Conservation (phyloP, 805 yeast genomes). For the Hanseniaspora guilliermondii region DNA sequence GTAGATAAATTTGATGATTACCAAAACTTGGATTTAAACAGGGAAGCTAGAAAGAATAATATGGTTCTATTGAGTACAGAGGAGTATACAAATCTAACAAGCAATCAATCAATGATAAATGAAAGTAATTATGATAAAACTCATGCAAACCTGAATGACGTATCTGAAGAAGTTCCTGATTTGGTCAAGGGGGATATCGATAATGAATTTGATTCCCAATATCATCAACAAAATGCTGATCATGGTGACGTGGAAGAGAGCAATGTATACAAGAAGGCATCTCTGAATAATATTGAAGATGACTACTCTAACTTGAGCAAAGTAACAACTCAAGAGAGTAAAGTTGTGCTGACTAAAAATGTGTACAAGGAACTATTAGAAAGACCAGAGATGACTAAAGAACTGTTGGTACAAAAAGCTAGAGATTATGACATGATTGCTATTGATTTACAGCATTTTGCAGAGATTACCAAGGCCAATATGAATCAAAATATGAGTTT, state of each 20-base stretch:
- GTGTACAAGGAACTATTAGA: constrained; percentile 2
- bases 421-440: constrained; percentile 17
- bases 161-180: neutral
- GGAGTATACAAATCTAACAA: neutral
- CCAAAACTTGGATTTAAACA: neutral
- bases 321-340: neutral
- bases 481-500: constrained; percentile 13
- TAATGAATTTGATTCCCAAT: constrained; percentile 10
- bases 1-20: constrained; percentile 10
- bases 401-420: constrained; percentile 17
- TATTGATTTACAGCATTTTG: constrained; percentile 15
- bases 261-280: neutral
- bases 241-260: neutral
- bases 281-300: neutral
- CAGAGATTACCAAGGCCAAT: constrained; percentile 14
- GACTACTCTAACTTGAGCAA: neutral
- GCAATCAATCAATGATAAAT: neutral
- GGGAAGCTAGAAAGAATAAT: constrained; percentile 4
- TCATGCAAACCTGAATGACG: neutral
- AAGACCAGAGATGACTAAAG: constrained; percentile 15
- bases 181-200: neutral
- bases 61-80: neutral
- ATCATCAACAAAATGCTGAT: neutral
- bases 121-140: neutral
- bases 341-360: neutral